phyloP scores from a whole-genome alignment of 441 rosid genomes.

The Croton laevigatus region DNA sequence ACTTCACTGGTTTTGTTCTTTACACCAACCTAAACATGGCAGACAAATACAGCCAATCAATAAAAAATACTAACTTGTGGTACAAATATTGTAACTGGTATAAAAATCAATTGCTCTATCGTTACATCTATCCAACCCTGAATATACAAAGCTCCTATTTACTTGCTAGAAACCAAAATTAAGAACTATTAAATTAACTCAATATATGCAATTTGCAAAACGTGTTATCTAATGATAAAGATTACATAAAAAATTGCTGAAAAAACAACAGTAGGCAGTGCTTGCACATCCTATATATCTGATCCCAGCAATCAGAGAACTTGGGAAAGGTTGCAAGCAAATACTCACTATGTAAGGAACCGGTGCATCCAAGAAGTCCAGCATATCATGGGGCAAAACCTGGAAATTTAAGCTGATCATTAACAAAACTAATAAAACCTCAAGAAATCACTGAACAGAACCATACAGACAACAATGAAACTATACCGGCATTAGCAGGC shows the following conservation, averaged over 20 bases:
- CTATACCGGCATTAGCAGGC: slow-evolving; percentile 90
- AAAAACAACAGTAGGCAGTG: neutral
- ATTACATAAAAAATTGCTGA: neutral
- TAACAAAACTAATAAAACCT: slow-evolving; percentile 20
- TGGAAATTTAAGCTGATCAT: slow-evolving; percentile 34
- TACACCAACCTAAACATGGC: slow-evolving; percentile 68
- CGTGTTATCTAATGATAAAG: neutral
- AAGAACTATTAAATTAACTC: neutral
- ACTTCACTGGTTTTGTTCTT: slow-evolving; percentile 91
- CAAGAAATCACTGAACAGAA: slow-evolving; percentile 11
- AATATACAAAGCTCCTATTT: neutral
- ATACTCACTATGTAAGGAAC: slow-evolving; percentile 92
- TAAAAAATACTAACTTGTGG: neutral
- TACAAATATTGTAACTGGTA: neutral
- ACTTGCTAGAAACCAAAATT: neutral
- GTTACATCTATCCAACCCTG: neutral
- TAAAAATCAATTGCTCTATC: neutral
- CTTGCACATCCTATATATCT: neutral
- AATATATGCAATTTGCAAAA: neutral
- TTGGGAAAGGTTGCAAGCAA: neutral
- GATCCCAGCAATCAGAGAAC: neutral
- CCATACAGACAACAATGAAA: slow-evolving; percentile 10
- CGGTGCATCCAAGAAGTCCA: slow-evolving; percentile 96
- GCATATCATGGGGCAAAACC: slow-evolving; percentile 90
- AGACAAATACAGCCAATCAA: neutral